Base-by-base conservation (phyloP, 106 monocot species). In the Amphibolis antarctica region DNA sequence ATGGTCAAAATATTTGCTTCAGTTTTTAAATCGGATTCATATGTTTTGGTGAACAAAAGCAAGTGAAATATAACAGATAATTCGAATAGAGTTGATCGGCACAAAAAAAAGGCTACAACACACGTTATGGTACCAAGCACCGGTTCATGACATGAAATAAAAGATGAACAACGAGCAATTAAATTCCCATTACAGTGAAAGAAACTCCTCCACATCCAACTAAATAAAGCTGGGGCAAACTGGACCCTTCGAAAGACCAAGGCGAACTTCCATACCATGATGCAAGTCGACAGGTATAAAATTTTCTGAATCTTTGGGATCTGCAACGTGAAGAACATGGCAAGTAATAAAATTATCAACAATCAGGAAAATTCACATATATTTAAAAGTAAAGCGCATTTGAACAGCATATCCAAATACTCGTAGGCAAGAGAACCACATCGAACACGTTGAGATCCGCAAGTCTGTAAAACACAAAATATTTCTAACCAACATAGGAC, bases 221-320 rank as follows among this genome's bases (percentile, higher is more conserved):
- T 53, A 62, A 28, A 55, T 68, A 14, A 57, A 66, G 46, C 68
- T 78, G 15, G 82, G 89, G 46, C 68, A 75, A 75, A 76, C 77
- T 48, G 89, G 89, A 26, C 89, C 89, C 30, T 82, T 89, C 0
- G 89, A 89, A 55, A 89, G 69, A 59, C 89, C 85, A 54, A 80
- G 85, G 45, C 80, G 82, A 75, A 85, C 82, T 65, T 89, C 89
- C 89, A 89, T 85, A 4, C 77, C 85, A 48, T 85, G 79, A 46
- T 89, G 89, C 82, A 82, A 75, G 60, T 89, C 92, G 0, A 52
- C 48, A 30, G 79, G 80, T 21, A 75, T 53, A 59, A 85, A 74
- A 24, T 56, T 78, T 64, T 92, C 92, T 3, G 92, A 85, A 28
- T 92, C 84, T 65, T 80, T 84, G 17, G 88, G 92, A 66, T 88